Conservation (phyloP, 352 stramenopile genomes). For the Phytophthora tubulina region DNA sequence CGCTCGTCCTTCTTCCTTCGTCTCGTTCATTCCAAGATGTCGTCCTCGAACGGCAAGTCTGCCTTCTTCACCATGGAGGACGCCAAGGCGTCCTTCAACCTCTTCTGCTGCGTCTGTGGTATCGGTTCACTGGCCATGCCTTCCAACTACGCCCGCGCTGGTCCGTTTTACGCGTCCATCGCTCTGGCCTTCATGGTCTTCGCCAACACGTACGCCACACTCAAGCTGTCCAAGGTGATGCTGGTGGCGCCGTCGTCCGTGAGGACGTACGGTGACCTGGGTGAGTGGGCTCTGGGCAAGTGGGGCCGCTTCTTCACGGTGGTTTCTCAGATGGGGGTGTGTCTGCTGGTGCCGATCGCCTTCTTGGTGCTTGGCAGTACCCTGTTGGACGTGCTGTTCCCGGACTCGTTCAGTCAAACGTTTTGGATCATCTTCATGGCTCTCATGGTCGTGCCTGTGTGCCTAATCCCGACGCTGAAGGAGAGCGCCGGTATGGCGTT, state of each 20-base stretch:
- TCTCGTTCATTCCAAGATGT: slow-evolving; percentile 5
- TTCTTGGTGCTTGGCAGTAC: slow-evolving; percentile 42
- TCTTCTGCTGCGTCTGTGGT: slow-evolving; percentile 52
- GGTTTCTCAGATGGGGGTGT: slow-evolving; percentile 52
- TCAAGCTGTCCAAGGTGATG: slow-evolving; percentile 55
- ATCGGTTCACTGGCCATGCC: neutral
- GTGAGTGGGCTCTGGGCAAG: slow-evolving; percentile 47
- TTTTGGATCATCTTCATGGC: no score
- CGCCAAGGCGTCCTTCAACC: slow-evolving; percentile 54
- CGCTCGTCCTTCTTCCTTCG: slow-evolving; percentile 20
- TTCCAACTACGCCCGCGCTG: neutral
- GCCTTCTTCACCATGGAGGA: slow-evolving; percentile 58
- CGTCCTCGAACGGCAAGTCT: neutral
- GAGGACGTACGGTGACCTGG: slow-evolving; percentile 54
- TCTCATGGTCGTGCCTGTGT: no score
- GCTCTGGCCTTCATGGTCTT: slow-evolving; percentile 60
- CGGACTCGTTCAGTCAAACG: no score
- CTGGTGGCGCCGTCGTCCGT: slow-evolving; percentile 52
- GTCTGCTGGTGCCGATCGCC: slow-evolving; percentile 48
- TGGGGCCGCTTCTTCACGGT: slow-evolving; percentile 50
- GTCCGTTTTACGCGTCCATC: slow-evolving; percentile 5
- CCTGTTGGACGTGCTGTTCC: no score
- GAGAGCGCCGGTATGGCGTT: neutral
- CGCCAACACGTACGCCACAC: slow-evolving; percentile 60
- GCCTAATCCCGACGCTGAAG: no score